Evolutionary conservation across 1,284 basidiomycete species (phyloP).

Genomic region (Termitomyces sp.): DNA sequence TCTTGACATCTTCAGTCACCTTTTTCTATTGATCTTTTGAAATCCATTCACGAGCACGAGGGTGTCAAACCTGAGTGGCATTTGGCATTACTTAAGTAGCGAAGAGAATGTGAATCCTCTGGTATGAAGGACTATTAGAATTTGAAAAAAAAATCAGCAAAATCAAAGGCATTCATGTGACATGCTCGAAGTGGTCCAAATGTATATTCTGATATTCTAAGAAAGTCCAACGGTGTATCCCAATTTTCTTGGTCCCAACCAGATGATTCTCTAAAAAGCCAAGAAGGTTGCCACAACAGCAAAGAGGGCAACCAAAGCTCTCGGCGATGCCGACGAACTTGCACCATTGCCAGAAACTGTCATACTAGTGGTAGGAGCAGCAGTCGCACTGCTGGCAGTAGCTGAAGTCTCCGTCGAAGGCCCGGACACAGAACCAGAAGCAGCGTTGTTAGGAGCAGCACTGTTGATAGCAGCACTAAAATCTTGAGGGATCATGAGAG

Average conservation of each 20-base stretch:
- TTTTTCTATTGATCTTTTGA: neutral
- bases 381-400: slow-evolving; percentile 18
- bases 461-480: slow-evolving; percentile 40
- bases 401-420: slow-evolving; percentile 26
- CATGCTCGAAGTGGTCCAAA: slow-evolving; percentile 10
- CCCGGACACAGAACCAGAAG: slow-evolving; percentile 24
- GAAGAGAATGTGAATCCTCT: slow-evolving; percentile 15
- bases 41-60: neutral
- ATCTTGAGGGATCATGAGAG: slow-evolving; percentile 57
- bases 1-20: slow-evolving; percentile 22
- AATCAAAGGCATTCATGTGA: slow-evolving; percentile 12
- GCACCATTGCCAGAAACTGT: slow-evolving; percentile 47
- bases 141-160: slow-evolving; percentile 16
- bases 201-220: slow-evolving; percentile 25
- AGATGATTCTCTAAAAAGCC: slow-evolving; percentile 40
- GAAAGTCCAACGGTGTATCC: slow-evolving; percentile 13
- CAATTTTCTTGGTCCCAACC: neutral
- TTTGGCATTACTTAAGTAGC: slow-evolving; percentile 19
- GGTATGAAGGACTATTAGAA: slow-evolving; percentile 4
- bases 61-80: slow-evolving; percentile 10
- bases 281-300: slow-evolving; percentile 52
- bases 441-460: slow-evolving; percentile 36
- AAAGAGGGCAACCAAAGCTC: slow-evolving; percentile 43
- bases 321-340: slow-evolving; percentile 43
- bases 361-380: slow-evolving; percentile 20